Percentiles rank a stretch among this genome's conserved stretches.
Evolutionary conservation across 768 basidiomycete genomes (phyloP).

Genomic region (Mycena galericulata): DNA sequence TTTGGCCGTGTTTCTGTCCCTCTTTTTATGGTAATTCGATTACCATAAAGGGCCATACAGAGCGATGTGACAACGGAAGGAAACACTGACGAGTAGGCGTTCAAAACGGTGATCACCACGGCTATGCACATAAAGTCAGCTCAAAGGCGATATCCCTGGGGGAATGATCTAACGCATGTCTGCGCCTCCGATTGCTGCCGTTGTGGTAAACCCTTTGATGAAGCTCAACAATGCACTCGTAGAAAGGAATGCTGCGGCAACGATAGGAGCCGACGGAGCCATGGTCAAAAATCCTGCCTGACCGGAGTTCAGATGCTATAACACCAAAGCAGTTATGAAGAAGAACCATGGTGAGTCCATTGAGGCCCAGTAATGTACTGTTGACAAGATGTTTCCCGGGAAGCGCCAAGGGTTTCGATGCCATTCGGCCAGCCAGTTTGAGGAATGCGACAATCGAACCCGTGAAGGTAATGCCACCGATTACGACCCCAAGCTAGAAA

Average conservation of each 20-base stretch:
- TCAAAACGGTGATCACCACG: conserved; percentile 91
- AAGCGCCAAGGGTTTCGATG: conserved; percentile 76
- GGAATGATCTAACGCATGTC: conserved; percentile 80
- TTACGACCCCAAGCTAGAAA: conserved; percentile 28
- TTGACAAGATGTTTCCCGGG: conserved; percentile 87
- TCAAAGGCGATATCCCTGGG: conserved; percentile 1
- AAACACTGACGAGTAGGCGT: conserved; percentile 78
- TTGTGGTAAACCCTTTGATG: conserved; percentile 88
- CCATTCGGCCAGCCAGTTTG: conserved; percentile 86
- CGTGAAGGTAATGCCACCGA: conserved; percentile 88
- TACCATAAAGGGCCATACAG: no score
- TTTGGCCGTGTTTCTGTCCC: no score
- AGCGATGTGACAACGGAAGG: not conserved
- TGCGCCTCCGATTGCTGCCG: conserved; percentile 92
- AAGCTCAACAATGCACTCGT: conserved; percentile 83
- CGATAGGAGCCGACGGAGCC: conserved; percentile 74
- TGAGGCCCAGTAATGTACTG: conserved; percentile 74
- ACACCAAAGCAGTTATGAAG: not conserved
- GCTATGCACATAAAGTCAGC: conserved; percentile 55
- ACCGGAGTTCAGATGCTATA: not conserved
- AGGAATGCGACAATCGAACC: conserved; percentile 92
- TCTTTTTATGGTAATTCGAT: no score
- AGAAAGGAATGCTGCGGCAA: conserved; percentile 84
- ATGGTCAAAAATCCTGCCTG: conserved; percentile 76
- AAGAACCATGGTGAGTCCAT: conserved; percentile 70